Percentiles rank a stretch among this genome's conserved stretches.
phyloP scores from a whole-genome alignment of 495 filamentous ascomycete genomes.

The Tuber brumale region DNA sequence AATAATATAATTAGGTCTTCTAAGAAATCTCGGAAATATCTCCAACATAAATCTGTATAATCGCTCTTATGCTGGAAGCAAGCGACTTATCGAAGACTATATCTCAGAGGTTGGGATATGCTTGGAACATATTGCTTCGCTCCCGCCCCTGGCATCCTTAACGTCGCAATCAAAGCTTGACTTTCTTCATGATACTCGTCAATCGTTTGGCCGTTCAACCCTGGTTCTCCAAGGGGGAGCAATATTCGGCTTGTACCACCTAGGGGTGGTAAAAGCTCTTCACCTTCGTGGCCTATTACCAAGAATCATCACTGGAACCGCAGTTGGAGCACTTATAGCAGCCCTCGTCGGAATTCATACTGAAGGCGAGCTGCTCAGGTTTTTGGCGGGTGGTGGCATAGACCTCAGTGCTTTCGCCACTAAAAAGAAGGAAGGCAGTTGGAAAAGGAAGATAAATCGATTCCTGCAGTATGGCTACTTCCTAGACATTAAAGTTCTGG shows the following conservation, averaged over 20 bases:
- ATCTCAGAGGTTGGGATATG: conserved; percentile 74
- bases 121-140: conserved; percentile 65
- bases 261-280: conserved; percentile 84
- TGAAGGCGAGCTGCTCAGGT: conserved; percentile 71
- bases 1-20: conserved; percentile 52
- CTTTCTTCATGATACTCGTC: conserved; percentile 79
- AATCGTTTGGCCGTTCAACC: conserved; percentile 80
- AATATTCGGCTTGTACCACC: conserved; percentile 84
- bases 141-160: conserved; percentile 59
- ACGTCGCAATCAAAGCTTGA: conserved; percentile 81
- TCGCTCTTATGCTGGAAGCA: conserved; percentile 79
- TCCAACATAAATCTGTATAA: conserved; percentile 77
- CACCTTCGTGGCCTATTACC: conserved; percentile 78
- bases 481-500: conserved; percentile 71
- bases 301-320: conserved; percentile 85
- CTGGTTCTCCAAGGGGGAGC: conserved; percentile 85
- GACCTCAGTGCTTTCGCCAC: conserved; percentile 72
- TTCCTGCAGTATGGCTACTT: conserved; percentile 73
- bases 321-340: conserved; percentile 83
- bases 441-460: conserved; percentile 47
- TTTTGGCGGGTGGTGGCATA: conserved; percentile 72
- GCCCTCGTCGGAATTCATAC: conserved; percentile 83
- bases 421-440: conserved; percentile 34
- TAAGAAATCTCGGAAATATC: conserved; percentile 89
- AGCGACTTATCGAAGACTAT: conserved; percentile 85